Evolutionary conservation across 179 eudicot genomes (phyloP), one percentile per base, ranked within the genome.

Genomic region (Pouteria campechiana): DNA sequence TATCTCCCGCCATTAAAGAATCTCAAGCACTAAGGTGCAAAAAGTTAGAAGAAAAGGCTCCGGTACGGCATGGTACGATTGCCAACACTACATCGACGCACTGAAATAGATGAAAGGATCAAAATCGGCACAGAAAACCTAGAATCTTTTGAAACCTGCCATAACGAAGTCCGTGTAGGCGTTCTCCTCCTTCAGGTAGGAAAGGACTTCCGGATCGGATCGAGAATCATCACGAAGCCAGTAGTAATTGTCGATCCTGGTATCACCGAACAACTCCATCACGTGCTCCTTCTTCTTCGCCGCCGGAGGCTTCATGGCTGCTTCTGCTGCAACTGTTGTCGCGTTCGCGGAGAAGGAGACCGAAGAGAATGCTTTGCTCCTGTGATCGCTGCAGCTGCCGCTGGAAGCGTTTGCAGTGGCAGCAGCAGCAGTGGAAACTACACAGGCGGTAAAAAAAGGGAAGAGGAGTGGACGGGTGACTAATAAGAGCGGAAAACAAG

Each of bases 221-320:
- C 95, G 78, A 41, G 93, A 71, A 57, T 89, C 97, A 22, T 81
- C 90, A 3, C 95, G 75, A 4, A 89, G 72, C 95, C 95, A 89
- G 69, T 85, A 89, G 60, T 85, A 89, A 48, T 78, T 33, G 32
- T 89, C 97, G 23, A 67, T 57, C 37, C 97, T 76, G 2, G 70
- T 65, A 46, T 89, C 97, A 14, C 86, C 90, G 56, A 89, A 89
- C 86, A 76, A 29, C 68, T 76, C 86, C 74, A 89, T 67, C 22
- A 64, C 74, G 36, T 81, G 72, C 36, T 48, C 70, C 65, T 66
- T 67, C 45, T 76, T 85, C 65, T 76, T 81, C 13, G 95, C 83
- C 32, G 48, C 44, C 7, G 95, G 93, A 17, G 69, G 63, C 21
- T 32, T 16, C 32, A 2, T 44, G 38, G 41, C 8, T 5, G 11